These are phyloP conservation scores for Colletotrichum sp. DNA, from an alignment of 2,329 filamentous ascomycete genomes.

Conservation along the genomic window DNA sequence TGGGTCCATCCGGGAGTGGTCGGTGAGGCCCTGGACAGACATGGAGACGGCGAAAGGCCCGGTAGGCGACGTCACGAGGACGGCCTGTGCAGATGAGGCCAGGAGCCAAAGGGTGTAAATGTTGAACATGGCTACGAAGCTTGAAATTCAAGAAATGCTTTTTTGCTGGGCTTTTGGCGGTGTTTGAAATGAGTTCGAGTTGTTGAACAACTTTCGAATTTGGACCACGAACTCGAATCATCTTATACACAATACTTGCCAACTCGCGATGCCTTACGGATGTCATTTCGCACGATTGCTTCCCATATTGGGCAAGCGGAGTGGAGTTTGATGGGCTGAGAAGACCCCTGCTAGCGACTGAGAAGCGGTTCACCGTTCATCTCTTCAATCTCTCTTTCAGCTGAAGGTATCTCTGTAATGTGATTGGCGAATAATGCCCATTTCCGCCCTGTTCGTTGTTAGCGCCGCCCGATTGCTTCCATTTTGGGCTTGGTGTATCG, in stretches of 20 bases:
- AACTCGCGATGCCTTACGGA: neutral
- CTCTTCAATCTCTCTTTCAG: neutral
- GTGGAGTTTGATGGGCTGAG: neutral
- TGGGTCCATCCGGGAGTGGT: constrained; percentile 33
- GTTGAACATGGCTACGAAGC: constrained; percentile 23
- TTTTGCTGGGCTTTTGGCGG: neutral
- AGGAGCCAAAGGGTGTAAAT: constrained; percentile 20
- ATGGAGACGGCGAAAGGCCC: constrained; percentile 35
- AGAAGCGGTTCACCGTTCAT: neutral
- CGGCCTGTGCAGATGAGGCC: constrained; percentile 22
- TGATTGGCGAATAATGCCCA: neutral
- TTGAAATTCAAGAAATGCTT: neutral
- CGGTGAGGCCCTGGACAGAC: constrained; percentile 30
- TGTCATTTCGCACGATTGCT: neutral
- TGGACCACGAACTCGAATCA: neutral
- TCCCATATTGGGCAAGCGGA: neutral
- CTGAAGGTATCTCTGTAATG: neutral
- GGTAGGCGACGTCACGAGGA: constrained; percentile 30
- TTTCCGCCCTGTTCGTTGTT: neutral
- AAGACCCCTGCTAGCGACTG: neutral
- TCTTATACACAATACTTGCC: neutral
- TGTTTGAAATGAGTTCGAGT: neutral
- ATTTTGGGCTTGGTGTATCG: constrained; percentile 2
- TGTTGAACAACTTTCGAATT: neutral
- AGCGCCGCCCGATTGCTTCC: constrained; percentile 21